Percentiles rank a stretch among this genome's conserved stretches.
phyloP scores from a whole-genome alignment of 139 green algal species.

The Monoraphidium neglectum region DNA sequence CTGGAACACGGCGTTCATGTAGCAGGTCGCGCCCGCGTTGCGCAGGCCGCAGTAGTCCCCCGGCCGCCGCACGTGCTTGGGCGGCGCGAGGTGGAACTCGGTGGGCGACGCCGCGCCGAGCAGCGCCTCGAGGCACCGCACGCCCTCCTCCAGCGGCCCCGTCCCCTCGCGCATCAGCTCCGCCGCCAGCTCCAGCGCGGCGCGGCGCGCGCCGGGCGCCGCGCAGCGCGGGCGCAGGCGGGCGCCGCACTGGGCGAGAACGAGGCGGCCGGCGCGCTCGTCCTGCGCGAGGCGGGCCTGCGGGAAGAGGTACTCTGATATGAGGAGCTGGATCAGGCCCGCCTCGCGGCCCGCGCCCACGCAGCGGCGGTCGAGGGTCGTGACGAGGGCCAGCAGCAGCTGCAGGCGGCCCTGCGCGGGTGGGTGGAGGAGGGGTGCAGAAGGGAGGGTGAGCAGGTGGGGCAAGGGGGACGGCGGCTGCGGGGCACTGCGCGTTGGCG shows the following conservation, averaged over 20 bases:
- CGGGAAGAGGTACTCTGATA: conserved; percentile 61
- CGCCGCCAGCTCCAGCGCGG: conserved; percentile 43
- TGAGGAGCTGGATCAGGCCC: conserved; percentile 50
- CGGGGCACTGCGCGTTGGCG: too few species aligned
- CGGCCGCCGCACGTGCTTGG: conserved; percentile 8
- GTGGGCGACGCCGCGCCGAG: not conserved
- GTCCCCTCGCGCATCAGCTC: conserved; percentile 35
- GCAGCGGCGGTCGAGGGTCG: conserved; percentile 42
- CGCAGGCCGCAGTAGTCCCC: conserved; percentile 60
- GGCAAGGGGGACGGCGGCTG: too few species aligned
- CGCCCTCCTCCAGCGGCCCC: conserved; percentile 11
- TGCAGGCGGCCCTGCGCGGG: conserved; percentile 28
- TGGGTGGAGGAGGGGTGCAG: too few species aligned
- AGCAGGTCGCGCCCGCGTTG: conserved; percentile 92
- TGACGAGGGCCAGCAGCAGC: conserved; percentile 48
- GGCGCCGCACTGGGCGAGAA: not conserved
- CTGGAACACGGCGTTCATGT: conserved; percentile 96
- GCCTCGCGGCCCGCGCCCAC: conserved; percentile 20
- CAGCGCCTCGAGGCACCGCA: conserved; percentile 24
- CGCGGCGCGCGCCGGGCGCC: conserved; percentile 8
- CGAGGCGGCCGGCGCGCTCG: conserved; percentile 9
- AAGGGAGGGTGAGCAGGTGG: too few species aligned
- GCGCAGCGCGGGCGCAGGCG: conserved; percentile 16
- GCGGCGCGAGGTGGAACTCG: not conserved
- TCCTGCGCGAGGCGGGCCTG: conserved; percentile 30